phyloP scores from a whole-genome alignment of 2,329 filamentous ascomycete species.

The Apiospora kogelbergensis region DNA sequence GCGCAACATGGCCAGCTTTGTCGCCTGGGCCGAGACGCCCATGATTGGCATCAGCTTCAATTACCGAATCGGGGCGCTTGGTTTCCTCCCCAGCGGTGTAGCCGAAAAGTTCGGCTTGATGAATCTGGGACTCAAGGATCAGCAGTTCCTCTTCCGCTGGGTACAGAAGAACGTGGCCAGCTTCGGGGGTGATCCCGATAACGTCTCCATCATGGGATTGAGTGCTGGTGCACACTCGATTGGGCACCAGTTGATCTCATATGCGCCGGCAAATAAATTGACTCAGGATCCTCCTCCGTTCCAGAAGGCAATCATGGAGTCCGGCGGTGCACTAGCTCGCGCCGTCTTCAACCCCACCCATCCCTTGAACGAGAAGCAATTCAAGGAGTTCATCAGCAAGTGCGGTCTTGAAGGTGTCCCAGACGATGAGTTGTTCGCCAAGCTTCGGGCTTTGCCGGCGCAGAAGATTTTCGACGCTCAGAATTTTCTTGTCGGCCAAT shows the following conservation, averaged over 20 bases:
- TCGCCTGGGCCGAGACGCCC: slow-evolving; percentile 51
- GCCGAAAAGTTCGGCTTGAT: slow-evolving; percentile 54
- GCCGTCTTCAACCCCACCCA: slow-evolving; percentile 54
- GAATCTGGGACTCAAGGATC: slow-evolving; percentile 66
- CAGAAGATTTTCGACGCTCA: slow-evolving; percentile 40
- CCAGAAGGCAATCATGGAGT: slow-evolving; percentile 56
- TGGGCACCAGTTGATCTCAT: slow-evolving; percentile 65
- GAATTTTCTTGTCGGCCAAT: slow-evolving; percentile 42
- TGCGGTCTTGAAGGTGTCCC: slow-evolving; percentile 48
- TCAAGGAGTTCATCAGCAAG: slow-evolving; percentile 53
- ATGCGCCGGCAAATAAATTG: slow-evolving; percentile 36
- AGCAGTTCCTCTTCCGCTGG: slow-evolving; percentile 59
- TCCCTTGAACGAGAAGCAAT: slow-evolving; percentile 55
- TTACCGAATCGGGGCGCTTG: slow-evolving; percentile 66
- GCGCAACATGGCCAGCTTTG: slow-evolving; percentile 62
- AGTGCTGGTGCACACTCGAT: slow-evolving; percentile 66
- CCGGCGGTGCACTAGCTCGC: slow-evolving; percentile 55
- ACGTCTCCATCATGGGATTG: slow-evolving; percentile 61
- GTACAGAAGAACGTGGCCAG: slow-evolving; percentile 56
- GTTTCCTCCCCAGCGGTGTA: slow-evolving; percentile 63
- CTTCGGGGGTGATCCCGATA: slow-evolving; percentile 59
- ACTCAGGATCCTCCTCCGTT: slow-evolving; percentile 41
- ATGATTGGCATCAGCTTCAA: slow-evolving; percentile 61
- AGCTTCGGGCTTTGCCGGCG: slow-evolving; percentile 46
- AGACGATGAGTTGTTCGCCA: slow-evolving; percentile 49